phyloP scores from a whole-genome alignment of 2,329 filamentous ascomycete genomes.

The Ceratocystis lukuohia region DNA sequence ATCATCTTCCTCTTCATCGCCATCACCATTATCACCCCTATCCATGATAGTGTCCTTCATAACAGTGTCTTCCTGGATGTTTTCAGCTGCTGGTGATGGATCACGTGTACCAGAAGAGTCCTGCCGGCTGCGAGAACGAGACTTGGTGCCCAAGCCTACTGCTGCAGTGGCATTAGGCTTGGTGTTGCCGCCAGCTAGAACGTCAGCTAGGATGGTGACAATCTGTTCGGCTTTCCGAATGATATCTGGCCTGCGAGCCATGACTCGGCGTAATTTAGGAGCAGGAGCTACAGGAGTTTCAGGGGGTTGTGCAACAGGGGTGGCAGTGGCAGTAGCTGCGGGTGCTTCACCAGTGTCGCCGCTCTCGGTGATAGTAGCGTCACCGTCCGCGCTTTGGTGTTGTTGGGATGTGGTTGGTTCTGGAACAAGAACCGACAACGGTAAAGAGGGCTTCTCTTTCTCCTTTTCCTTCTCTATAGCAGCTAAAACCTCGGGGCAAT shows the following conservation, averaged over 20 bases:
- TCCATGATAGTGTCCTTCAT: slow-evolving; percentile 33
- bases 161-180: neutral
- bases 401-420: neutral
- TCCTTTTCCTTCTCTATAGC: slow-evolving; percentile 25
- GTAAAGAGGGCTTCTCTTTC: slow-evolving; percentile 26
- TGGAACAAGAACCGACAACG: neutral
- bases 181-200: neutral
- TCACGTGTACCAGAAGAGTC: slow-evolving; percentile 8
- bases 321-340: slow-evolving; percentile 1
- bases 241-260: slow-evolving; percentile 43
- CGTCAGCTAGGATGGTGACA: slow-evolving; percentile 25
- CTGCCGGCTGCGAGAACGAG: slow-evolving; percentile 5
- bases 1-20: slow-evolving; percentile 20
- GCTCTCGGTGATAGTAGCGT: slow-evolving; percentile 21
- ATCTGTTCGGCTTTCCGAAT: slow-evolving; percentile 49
- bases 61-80: slow-evolving; percentile 31
- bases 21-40: slow-evolving; percentile 22
- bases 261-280: slow-evolving; percentile 30
- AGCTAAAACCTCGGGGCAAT: slow-evolving; percentile 10
- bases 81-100: slow-evolving; percentile 23
- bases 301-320: neutral
- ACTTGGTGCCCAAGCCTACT: neutral
- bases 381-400: slow-evolving; percentile 1
- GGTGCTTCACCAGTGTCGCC: slow-evolving; percentile 23
- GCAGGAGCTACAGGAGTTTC: slow-evolving; percentile 1